These are phyloP conservation scores for Vicia villosa DNA, from an alignment of 306 rosid genomes.

Conservation along the genomic window DNA sequence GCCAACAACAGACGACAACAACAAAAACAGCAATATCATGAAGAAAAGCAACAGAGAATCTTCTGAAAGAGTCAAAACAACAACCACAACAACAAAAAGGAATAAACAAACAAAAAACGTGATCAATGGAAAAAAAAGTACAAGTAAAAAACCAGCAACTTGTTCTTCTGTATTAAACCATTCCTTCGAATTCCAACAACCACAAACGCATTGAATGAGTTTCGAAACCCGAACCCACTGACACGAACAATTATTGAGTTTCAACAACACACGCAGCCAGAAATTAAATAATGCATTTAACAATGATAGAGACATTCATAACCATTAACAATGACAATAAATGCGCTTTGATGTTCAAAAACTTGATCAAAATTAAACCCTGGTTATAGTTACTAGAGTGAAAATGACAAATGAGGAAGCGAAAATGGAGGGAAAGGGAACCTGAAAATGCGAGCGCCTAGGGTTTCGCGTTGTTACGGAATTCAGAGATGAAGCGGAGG, in stretches of 20 bases:
- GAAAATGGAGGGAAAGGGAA: conserved; percentile 7
- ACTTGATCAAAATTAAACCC: not conserved
- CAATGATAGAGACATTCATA: conserved; percentile 34
- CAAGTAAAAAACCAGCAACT: not conserved
- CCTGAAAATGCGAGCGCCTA: conserved; percentile 30
- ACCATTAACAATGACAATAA: not conserved
- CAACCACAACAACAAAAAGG: not conserved
- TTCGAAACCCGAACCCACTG: no score
- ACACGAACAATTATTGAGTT: conserved; percentile 24
- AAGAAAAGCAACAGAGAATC: not conserved
- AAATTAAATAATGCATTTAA: conserved; percentile 34
- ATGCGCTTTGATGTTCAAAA: conserved; percentile 9
- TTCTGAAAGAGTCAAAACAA: not conserved
- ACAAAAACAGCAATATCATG: not conserved
- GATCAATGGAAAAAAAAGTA: not conserved
- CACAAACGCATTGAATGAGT: conserved; percentile 12
- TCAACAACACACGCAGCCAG: conserved; percentile 11
- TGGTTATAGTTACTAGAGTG: not conserved
- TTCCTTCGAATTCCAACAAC: not conserved
- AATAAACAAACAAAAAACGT: conserved; percentile 2
- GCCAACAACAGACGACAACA: not conserved
- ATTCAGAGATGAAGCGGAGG: conserved; percentile 30
- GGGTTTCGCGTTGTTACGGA: conserved; percentile 44
- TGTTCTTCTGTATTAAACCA: not conserved
- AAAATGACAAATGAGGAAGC: not conserved